Percentiles rank a stretch among this genome's conserved stretches.
Conservation (phyloP, 495 filamentous ascomycete species). For the Penicillium canescens region DNA sequence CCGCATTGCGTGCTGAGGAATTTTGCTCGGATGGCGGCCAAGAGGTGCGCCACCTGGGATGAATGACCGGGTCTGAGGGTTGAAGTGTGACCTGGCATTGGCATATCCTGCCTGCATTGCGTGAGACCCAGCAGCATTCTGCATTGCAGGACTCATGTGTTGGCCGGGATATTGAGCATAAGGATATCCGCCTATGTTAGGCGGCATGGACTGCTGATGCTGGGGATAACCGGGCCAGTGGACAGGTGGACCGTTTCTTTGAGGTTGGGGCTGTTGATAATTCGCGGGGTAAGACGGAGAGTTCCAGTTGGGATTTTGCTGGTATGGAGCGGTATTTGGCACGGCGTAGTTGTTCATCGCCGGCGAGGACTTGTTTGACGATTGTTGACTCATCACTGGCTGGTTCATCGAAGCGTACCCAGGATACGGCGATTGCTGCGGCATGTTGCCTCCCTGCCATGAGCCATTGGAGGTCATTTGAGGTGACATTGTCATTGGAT, state of each 20-base stretch:
- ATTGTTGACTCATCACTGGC: conserved; percentile 36
- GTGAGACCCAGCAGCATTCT: conserved; percentile 58
- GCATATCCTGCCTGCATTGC: conserved; percentile 81
- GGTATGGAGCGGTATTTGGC: conserved; percentile 32
- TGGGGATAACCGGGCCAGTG: conserved; percentile 41
- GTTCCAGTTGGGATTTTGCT: conserved; percentile 34
- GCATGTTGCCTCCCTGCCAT: conserved; percentile 39
- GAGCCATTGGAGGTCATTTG: conserved; percentile 39
- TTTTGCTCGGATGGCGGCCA: conserved; percentile 32
- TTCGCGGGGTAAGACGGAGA: conserved; percentile 35
- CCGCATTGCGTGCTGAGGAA: conserved; percentile 31
- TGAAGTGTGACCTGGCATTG: conserved; percentile 79
- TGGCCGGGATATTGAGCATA: conserved; percentile 77
- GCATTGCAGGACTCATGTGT: conserved; percentile 61
- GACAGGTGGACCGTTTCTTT: conserved; percentile 32
- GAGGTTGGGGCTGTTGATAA: conserved; percentile 45
- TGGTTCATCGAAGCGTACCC: conserved; percentile 44
- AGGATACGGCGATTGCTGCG: conserved; percentile 41
- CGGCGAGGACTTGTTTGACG: conserved; percentile 44
- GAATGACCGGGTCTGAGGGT: conserved; percentile 89
- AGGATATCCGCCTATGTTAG: conserved; percentile 59
- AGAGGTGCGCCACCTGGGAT: conserved; percentile 56
- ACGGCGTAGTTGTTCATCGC: conserved; percentile 42
- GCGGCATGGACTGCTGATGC: conserved; percentile 28
- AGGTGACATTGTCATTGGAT: conserved; percentile 37